phyloP scores from a whole-genome alignment of 352 stramenopile genomes.

The Pythium diclinum region DNA sequence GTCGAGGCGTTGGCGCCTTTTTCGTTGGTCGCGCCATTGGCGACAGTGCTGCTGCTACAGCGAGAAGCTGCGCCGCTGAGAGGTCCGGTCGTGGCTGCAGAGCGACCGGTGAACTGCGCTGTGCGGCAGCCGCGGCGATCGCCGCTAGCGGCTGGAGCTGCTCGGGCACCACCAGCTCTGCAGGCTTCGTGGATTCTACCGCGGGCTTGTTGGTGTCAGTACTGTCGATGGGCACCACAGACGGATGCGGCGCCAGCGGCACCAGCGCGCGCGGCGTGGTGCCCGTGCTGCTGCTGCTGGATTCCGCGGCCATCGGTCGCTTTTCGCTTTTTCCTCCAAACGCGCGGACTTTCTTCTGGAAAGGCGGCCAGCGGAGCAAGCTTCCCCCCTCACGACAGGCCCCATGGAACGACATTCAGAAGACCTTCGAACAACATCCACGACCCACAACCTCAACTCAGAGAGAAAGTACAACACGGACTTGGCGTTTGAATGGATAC shows the following conservation, averaged over 20 bases:
- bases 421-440: not conserved
- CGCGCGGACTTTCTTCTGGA: constrained; percentile 5
- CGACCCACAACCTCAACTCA: not conserved
- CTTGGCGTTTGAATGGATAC: not conserved
- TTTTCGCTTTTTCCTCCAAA: not conserved
- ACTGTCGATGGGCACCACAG: not conserved
- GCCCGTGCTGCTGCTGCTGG: constrained; percentile 3
- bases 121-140: not conserved
- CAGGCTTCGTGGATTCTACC: not conserved
- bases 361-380: not conserved
- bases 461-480: constrained; percentile 4
- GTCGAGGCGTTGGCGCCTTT: no score
- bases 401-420: not conserved
- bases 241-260: constrained; percentile 1
- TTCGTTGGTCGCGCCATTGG: not conserved
- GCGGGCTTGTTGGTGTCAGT: not conserved
- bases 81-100: not conserved
- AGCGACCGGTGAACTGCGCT: not conserved
- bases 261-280: not conserved
- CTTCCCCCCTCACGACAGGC: not conserved
- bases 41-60: not conserved
- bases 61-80: constrained; percentile 1
- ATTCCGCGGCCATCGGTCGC: constrained; percentile 3
- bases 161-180: not conserved
- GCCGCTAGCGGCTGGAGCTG: not conserved